Base-by-base conservation (phyloP, 306 rosid species). In the Prinsepia uniflora region DNA sequence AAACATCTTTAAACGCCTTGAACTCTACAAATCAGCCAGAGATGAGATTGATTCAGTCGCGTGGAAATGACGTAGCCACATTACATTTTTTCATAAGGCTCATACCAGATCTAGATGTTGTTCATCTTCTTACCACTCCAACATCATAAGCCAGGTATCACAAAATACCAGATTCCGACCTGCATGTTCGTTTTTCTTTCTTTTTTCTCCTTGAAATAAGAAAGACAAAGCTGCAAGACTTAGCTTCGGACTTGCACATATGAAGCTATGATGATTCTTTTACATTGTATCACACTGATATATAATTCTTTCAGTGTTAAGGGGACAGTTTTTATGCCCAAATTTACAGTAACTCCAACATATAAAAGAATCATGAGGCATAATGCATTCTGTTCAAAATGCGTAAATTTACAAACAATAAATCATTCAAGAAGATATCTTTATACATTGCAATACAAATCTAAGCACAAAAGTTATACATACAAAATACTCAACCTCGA, bases 21-120 rank as follows among this genome's bases (percentile, higher is more conserved):
- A 95, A 53, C 84, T 95, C 64, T 95, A 95, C 86, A 89, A 95
- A 87, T 96, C 96, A 54, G 99, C 99, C 40, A 85, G 96, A 82
- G 99, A 95, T 55, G 99, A 91, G 79, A 95, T 95, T 46, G 97
- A 95, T 54, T 76, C 96, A 4, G 99, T 95, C 45, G 96, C 96
- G 52, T 95, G 99, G 99, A 95, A 85, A 84, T 95, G 68, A 79
- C 78, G 58, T 9, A 48, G 68, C 67, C 70, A 15, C 49, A 24
- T 30, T 39, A 20, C 64, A 7, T 10, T 59, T 34, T 10, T 59
- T 34, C 8, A 34, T 24, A 56, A 67, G 42, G 62, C 60, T 57
- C 41, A 4, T 75, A 20, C 68, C 4, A 70, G 43, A 30, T 12
- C 22, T 0, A 68, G 72, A 18, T 5, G 19, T 30, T 15, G n/a